phyloP scores from a whole-genome alignment of 164 flowering plant genomes.

The Chimonanthus salicifolius region DNA sequence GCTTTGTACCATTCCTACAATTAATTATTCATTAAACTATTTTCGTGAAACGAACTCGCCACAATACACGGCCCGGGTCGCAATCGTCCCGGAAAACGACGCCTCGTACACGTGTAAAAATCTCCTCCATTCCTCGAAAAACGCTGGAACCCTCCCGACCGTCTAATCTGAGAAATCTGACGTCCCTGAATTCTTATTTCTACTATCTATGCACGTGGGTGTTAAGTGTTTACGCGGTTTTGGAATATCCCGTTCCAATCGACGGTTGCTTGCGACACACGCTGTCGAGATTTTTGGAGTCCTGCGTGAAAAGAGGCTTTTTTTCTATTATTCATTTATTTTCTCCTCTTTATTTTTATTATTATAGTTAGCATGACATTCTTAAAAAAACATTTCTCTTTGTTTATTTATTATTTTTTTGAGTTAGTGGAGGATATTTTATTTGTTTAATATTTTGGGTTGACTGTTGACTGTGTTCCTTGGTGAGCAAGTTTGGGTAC shows the following conservation, averaged over 20 bases:
- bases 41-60: background rate
- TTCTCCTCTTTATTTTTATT: background rate
- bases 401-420: too few species aligned
- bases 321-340: too few species aligned
- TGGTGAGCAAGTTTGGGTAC: background rate
- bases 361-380: background rate
- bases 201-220: background rate
- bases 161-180: background rate
- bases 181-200: background rate
- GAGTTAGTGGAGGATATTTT: background rate
- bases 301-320: background rate
- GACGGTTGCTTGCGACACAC: background rate
- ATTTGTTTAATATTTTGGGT: background rate
- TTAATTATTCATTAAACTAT: too few species aligned
- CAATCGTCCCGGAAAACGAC: background rate
- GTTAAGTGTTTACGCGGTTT: background rate
- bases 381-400: background rate
- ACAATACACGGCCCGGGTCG: background rate
- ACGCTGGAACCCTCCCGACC: background rate
- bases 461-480: background rate
- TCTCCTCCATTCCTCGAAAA: background rate
- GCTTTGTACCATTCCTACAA: too few species aligned
- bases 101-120: background rate
- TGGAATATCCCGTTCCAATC: background rate
- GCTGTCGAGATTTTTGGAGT: background rate